Conservation (phyloP, 345 rosid genomes). For the Populus alba region DNA sequence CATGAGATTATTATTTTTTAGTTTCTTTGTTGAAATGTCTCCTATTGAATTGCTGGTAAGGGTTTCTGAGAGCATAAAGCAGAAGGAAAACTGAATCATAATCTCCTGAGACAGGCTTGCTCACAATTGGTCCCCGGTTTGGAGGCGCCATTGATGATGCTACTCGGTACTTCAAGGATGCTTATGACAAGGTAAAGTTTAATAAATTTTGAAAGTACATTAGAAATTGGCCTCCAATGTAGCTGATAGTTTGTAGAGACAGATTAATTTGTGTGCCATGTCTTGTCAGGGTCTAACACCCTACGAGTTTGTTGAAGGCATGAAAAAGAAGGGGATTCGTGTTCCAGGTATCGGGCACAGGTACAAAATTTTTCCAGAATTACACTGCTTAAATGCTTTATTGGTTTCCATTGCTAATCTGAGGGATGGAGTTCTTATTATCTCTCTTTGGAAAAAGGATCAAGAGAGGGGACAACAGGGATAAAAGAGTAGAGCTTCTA, state of each 20-base stretch:
- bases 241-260: conserved; percentile 11
- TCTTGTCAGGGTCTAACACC: conserved; percentile 68
- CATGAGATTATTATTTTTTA: neutral
- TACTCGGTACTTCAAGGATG: conserved; percentile 96
- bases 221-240: neutral
- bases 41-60: neutral
- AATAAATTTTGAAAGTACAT: neutral
- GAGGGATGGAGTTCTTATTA: conserved; percentile 2
- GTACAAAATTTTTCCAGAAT: conserved; percentile 29
- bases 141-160: conserved; percentile 99
- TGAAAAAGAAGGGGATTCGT: conserved; percentile 98
- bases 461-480: conserved; percentile 96
- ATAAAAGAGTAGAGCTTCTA: conserved; percentile 88
- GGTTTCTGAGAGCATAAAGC: neutral
- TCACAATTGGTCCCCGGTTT: conserved; percentile 95
- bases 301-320: conserved; percentile 85
- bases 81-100: conserved; percentile 10
- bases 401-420: conserved; percentile 5
- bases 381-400: neutral
- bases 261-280: conserved; percentile 11
- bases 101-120: conserved; percentile 59
- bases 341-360: conserved; percentile 99
- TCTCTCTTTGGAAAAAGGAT: conserved; percentile 46
- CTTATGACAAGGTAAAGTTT: conserved; percentile 68
- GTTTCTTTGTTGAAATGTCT: neutral